Evolutionary conservation across 345 rosid genomes (phyloP).

Genomic region (Brassica rapa): DNA sequence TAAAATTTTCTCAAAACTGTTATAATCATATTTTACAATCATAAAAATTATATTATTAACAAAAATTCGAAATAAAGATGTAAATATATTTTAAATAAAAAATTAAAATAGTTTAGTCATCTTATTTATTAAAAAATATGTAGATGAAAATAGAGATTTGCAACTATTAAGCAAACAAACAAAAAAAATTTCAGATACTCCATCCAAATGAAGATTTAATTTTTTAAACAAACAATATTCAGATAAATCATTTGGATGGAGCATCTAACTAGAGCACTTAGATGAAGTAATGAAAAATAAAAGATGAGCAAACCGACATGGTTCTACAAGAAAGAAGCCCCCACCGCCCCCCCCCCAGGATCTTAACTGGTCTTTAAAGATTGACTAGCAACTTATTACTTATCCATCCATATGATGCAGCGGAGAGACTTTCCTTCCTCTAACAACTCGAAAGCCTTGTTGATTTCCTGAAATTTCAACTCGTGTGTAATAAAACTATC

Average conservation of each 20-base stretch:
- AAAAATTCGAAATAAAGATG: too few relatives aligned
- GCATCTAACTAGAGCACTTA: neutral
- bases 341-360: neutral
- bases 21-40: too few relatives aligned
- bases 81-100: too few relatives aligned
- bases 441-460: constrained; percentile 59
- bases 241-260: neutral
- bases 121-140: too few relatives aligned
- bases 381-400: constrained; percentile 1
- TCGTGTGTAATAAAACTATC: constrained; percentile 54
- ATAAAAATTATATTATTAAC: too few relatives aligned
- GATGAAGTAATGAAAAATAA: neutral
- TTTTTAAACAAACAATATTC: neutral
- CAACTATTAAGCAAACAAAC: too few relatives aligned
- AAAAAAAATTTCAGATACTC: too few relatives aligned
- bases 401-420: constrained; percentile 61
- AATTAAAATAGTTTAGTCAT: too few relatives aligned
- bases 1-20: too few relatives aligned
- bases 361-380: neutral
- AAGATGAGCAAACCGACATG: neutral
- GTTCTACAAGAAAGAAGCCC: neutral
- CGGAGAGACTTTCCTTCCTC: constrained; percentile 54
- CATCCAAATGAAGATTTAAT: too few relatives aligned
- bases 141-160: too few relatives aligned
- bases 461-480: constrained; percentile 56